These are phyloP conservation scores for Paramecium biaurelia DNA, from an alignment of 73 alveolate species.

Conservation along the genomic window DNA sequence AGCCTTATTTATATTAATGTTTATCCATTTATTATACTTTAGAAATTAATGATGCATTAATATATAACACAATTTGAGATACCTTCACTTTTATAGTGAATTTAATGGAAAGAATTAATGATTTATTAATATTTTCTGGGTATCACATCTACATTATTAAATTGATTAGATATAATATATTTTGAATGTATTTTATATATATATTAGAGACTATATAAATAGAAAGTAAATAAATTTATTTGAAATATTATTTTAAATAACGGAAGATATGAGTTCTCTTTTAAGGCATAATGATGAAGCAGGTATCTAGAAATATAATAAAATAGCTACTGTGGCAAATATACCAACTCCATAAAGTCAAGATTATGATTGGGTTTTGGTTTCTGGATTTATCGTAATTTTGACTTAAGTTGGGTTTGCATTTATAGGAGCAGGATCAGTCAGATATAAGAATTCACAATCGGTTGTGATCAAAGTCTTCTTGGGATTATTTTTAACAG, in stretches of 20 bases:
- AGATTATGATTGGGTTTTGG: conserved; percentile 37
- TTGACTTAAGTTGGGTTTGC: conserved; percentile 44
- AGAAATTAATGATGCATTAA: too few relatives aligned
- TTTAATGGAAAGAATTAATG: not conserved
- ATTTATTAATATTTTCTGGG: not conserved
- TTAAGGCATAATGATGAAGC: not conserved
- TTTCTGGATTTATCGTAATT: conserved; percentile 13
- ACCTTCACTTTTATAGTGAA: not conserved
- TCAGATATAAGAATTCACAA: conserved; percentile 38
- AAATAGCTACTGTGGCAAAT: not conserved
- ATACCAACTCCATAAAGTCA: not conserved
- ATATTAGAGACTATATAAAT: not conserved
- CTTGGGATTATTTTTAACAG: conserved; percentile 16
- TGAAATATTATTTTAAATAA: conserved; percentile 22
- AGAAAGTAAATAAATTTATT: conserved; percentile 9
- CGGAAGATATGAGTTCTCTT: conserved; percentile 26
- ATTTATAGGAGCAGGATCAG: conserved; percentile 1
- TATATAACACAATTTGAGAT: too few relatives aligned
- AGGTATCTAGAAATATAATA: not conserved
- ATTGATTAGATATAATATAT: not conserved
- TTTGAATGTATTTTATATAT: not conserved
- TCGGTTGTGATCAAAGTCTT: conserved; percentile 37
- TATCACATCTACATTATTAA: not conserved
- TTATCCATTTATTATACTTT: too few relatives aligned
- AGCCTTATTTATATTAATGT: too few relatives aligned